Conservation (phyloP, 1,139 yeast genomes). For the Magnusiomyces fungicola region DNA sequence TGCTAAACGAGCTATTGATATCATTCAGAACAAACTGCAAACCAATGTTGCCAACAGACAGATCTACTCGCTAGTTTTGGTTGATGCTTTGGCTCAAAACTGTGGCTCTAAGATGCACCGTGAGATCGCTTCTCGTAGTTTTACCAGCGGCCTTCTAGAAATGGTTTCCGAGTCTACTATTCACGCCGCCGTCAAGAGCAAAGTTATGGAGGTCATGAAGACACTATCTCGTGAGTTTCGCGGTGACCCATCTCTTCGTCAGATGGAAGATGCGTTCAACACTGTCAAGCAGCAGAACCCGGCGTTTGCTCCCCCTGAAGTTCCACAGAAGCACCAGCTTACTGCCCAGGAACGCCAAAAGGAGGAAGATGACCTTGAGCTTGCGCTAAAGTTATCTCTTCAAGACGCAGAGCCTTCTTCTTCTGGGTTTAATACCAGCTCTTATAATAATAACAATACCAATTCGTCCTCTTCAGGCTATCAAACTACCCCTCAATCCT, state of each 20-base stretch:
- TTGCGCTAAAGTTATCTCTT: slow-evolving; percentile 71
- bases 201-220: slow-evolving; percentile 58
- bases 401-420: slow-evolving; percentile 40
- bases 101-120: slow-evolving; percentile 86
- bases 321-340: slow-evolving; percentile 54
- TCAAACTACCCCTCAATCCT: slow-evolving; percentile 11
- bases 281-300: slow-evolving; percentile 29
- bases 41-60: slow-evolving; percentile 74
- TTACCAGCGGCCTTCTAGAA: slow-evolving; percentile 50
- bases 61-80: slow-evolving; percentile 60
- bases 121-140: slow-evolving; percentile 65
- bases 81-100: slow-evolving; percentile 79
- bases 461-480: not conserved
- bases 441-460: no score
- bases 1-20: slow-evolving; percentile 46
- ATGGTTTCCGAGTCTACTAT: slow-evolving; percentile 50
- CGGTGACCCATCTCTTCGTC: slow-evolving; percentile 64
- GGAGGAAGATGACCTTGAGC: slow-evolving; percentile 77
- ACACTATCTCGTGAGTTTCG: slow-evolving; percentile 54
- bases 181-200: slow-evolving; percentile 61
- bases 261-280: slow-evolving; percentile 57
- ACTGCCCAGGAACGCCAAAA: slow-evolving; percentile 42
- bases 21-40: slow-evolving; percentile 47
- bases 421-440: no score
- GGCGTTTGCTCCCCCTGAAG: slow-evolving; percentile 40